Base-by-base conservation (phyloP, 768 basidiomycete genomes). In the Termitomyces sp. region DNA sequence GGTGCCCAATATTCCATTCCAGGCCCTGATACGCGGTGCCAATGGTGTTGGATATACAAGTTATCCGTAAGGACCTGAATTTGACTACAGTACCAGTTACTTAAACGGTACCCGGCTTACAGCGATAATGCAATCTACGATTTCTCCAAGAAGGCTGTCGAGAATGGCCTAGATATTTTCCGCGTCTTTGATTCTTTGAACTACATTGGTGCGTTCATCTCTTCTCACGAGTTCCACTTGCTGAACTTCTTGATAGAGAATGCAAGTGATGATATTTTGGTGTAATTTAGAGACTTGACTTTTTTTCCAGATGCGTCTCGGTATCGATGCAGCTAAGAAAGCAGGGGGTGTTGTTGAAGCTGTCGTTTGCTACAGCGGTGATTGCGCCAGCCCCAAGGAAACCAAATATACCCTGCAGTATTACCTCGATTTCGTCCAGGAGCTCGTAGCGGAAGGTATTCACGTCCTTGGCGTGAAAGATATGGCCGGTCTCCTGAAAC, bases 81-180 rank as follows among this genome's bases (percentile, higher is more conserved):
- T 46, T 30, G 24, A 27, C 24, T 37, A 41, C 47, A 22, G 36
- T n/a, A 24, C 20, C 1, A 33, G 8, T 30, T 42, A 31, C 48
- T 58, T 50, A 58, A 37, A 49, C 34, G 15, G 1, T 15, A 6
- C n/a, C 18, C 44, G 22, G 24, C 27, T 55, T 22, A 50, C 62
- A 93, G 91, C 31, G 95, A 98, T 73, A 99, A 99, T 67, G 96
- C 93, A 58, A 98, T 99, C 73, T 99, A 99, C 75, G 97, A 97
- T 73, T 99, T 99, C 79, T 97, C 93, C 61, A 96, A 95, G 80
- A 96, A 96, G 73, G 97, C 97, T 24, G 96, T 99, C n/a, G 95
- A 98, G 76, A 97, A 98, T 66, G 97, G 97, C 70, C 84, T 98
- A 51, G 97, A 99, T 75, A 99, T 99, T 72, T 99, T 99, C 91